phyloP scores from a whole-genome alignment of 495 filamentous ascomycete species.

The Penicillium tannophilum region DNA sequence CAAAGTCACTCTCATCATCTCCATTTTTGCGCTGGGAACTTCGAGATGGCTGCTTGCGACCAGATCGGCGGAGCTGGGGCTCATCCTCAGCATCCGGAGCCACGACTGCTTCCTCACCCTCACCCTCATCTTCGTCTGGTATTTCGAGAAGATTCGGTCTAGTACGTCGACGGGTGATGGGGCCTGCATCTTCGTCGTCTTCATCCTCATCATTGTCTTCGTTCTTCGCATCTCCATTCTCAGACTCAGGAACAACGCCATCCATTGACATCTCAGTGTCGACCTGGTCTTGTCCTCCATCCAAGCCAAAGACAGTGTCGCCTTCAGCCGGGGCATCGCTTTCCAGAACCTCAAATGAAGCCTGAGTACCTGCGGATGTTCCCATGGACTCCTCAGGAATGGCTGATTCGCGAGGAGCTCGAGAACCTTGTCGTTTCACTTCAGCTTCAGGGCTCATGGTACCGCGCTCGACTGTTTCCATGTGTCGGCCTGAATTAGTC shows the following conservation, averaged over 20 bases:
- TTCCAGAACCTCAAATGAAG: constrained; percentile 45
- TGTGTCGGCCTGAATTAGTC: constrained; percentile 56
- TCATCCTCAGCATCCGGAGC: constrained; percentile 33
- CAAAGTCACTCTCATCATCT: constrained; percentile 85
- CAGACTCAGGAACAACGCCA: constrained; percentile 55
- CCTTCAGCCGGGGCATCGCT: constrained; percentile 43
- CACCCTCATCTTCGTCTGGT: constrained; percentile 30
- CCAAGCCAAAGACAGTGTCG: constrained; percentile 25
- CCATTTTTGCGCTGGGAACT: constrained; percentile 54
- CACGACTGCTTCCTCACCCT: constrained; percentile 34
- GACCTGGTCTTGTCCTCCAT: constrained; percentile 25
- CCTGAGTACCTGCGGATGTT: constrained; percentile 35
- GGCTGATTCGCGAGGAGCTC: constrained; percentile 58
- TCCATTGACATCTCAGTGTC: constrained; percentile 45
- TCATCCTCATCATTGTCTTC: constrained; percentile 34
- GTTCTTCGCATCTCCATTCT: constrained; percentile 44
- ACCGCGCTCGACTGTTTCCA: constrained; percentile 56
- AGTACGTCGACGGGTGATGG: constrained; percentile 55
- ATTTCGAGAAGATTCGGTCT: constrained; percentile 30
- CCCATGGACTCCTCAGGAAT: constrained; percentile 51
- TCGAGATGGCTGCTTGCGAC: constrained; percentile 49
- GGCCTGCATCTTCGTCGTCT: constrained; percentile 71
- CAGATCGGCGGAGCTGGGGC: constrained; percentile 49
- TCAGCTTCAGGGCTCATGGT: constrained; percentile 69
- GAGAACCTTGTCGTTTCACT: constrained; percentile 48